Evolutionary conservation across 768 basidiomycete species (phyloP), one percentile per base, ranked within the genome.

Genomic region (Podaxis sp.): DNA sequence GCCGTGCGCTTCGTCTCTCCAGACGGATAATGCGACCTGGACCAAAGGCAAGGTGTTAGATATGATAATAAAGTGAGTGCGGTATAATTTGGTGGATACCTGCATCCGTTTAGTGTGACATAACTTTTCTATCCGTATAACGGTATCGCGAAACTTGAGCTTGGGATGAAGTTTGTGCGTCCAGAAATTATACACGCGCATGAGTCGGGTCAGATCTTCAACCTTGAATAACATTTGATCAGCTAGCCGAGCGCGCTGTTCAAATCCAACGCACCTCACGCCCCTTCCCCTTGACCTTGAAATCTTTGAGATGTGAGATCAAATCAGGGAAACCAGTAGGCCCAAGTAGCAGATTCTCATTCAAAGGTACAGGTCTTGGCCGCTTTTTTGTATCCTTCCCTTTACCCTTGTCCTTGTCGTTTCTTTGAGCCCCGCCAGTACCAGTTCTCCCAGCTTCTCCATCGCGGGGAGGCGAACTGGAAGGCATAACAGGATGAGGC

Each of bases 181-280:
- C 97, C 97, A 99, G 68, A 94, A 91, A 69, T 95, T 94, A 71
- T 98, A 98, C 38, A 91, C 77, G 64, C 88, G 85, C 59, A 98
- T 78, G 13, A 98, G 76, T 41, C 90, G 80, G 65, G 85, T 85
- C 41, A 99, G 82, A 74, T 99, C 96, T 55, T 83, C 74, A n/a
- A 80, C 80, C 96, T 98, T 50, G 56, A 4, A 49, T 59, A 1
- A 12, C 49, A n/a, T 27, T 56, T 59, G 40, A 55, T 37, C 24
- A 36, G 50, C 46, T 27, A 38, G 33, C 57, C 6, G 9, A 40
- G 43, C 25, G 12, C 27, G 50, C 15, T 24, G 38, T 24, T 55
- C 41, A 25, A 24, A 61, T 29, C 7, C 57, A 29, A 64, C 73
- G 63, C 74, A 94, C 96, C 83, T 99, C 97, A 68, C 93, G 86